These are phyloP conservation scores for Podila epigama DNA, from an alignment of 192 early-diverging fungal genomes.

Conservation along the genomic window DNA sequence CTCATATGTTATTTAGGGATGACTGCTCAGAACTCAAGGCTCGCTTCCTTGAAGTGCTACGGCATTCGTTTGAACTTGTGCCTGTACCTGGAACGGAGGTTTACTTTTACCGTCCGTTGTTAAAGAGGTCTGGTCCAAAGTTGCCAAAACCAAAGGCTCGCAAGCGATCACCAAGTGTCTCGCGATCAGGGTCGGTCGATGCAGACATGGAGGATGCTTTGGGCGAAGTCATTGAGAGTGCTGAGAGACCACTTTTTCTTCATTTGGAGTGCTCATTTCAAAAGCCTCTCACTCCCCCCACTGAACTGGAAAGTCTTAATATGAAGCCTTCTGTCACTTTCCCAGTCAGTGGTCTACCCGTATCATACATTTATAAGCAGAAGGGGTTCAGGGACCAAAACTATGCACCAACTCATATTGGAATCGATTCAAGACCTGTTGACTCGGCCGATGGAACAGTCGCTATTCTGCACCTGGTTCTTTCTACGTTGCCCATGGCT, in stretches of 20 bases:
- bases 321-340: conserved; percentile 48
- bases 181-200: conserved; percentile 36
- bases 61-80: conserved; percentile 68
- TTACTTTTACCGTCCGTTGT: conserved; percentile 70
- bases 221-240: conserved; percentile 60
- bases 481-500: conserved; percentile 66
- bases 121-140: conserved; percentile 46
- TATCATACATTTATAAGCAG: conserved; percentile 62
- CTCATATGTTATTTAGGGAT: conserved; percentile 24
- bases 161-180: conserved; percentile 47
- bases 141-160: conserved; percentile 31
- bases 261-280: conserved; percentile 71
- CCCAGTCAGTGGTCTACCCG: conserved; percentile 67
- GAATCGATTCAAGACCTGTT: conserved; percentile 66
- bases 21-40: conserved; percentile 48
- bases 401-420: conserved; percentile 68
- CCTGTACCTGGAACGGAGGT: conserved; percentile 44
- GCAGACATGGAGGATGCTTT: conserved; percentile 49
- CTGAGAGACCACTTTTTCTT: conserved; percentile 75
- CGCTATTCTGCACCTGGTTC: conserved; percentile 70
- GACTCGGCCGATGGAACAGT: conserved; percentile 72
- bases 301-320: conserved; percentile 49
- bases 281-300: conserved; percentile 47
- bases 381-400: conserved; percentile 45
- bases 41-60: conserved; percentile 64